Evolutionary conservation across 495 filamentous ascomycete species (phyloP).

Genomic region (Lasiosphaeria ovina): DNA sequence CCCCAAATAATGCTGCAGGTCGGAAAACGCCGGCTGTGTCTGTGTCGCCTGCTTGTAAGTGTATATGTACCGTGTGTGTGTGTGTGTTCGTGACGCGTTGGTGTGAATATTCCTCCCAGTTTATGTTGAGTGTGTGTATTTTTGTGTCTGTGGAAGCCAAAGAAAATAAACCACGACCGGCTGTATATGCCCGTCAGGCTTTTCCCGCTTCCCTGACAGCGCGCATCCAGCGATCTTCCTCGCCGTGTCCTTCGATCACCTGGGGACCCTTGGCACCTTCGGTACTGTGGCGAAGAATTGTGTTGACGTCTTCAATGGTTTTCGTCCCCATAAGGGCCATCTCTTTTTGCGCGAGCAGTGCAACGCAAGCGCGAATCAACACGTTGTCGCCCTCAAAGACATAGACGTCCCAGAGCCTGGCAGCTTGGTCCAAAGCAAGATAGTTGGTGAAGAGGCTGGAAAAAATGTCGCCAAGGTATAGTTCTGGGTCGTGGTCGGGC

Average conservation of each 20-base stretch:
- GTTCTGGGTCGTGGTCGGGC: constrained; percentile 44
- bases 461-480: constrained; percentile 53
- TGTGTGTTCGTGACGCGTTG: constrained; percentile 9
- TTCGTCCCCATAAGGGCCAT: constrained; percentile 40
- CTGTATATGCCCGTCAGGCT: constrained; percentile 5
- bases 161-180: background rate
- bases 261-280: constrained; percentile 17
- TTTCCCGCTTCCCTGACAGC: constrained; percentile 36
- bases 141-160: background rate
- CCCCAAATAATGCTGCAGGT: background rate
- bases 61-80: constrained; percentile 6
- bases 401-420: constrained; percentile 89
- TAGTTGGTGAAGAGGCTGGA: constrained; percentile 53
- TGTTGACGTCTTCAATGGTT: constrained; percentile 31
- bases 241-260: constrained; percentile 28
- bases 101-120: background rate
- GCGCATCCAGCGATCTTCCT: constrained; percentile 38
- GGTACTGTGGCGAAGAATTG: constrained; percentile 21
- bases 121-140: background rate
- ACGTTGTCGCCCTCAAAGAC: constrained; percentile 88
- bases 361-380: constrained; percentile 76
- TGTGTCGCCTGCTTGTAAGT: constrained; percentile 1
- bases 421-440: constrained; percentile 65
- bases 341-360: constrained; percentile 54
- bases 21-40: constrained; percentile 5